Evolutionary conservation across 192 early-diverging fungal genomes (phyloP).

Genomic region (Gigaspora rosea): DNA sequence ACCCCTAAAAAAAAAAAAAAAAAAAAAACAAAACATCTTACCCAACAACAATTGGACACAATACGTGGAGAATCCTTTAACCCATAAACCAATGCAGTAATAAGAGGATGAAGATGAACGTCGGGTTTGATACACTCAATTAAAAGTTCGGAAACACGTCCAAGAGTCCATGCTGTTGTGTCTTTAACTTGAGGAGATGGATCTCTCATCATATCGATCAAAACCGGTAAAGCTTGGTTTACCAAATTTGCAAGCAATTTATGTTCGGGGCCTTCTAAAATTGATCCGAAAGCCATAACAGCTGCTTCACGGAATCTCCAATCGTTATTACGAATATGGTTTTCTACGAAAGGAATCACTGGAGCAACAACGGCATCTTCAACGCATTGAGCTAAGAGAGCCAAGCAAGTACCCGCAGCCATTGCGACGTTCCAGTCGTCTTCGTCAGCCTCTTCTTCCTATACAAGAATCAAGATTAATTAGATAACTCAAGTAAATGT

Average conservation of each 20-base stretch:
- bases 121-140: slow-evolving; percentile 75
- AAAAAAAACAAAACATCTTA: slow-evolving; percentile 30
- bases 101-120: slow-evolving; percentile 67
- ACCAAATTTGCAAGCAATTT: slow-evolving; percentile 68
- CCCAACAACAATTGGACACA: slow-evolving; percentile 94
- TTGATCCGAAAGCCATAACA: slow-evolving; percentile 98
- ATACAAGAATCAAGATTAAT: not conserved
- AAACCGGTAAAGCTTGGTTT: slow-evolving; percentile 81
- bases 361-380: slow-evolving; percentile 77
- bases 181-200: slow-evolving; percentile 90
- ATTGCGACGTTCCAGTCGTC: slow-evolving; percentile 99
- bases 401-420: slow-evolving; percentile 95
- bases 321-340: slow-evolving; percentile 78
- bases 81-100: slow-evolving; percentile 78
- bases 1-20: not conserved
- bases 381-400: slow-evolving; percentile 84
- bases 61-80: slow-evolving; percentile 87
- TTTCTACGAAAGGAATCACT: slow-evolving; percentile 89
- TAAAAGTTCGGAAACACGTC: slow-evolving; percentile 87
- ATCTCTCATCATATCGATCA: slow-evolving; percentile 91
- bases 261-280: slow-evolving; percentile 88
- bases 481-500: slow-evolving; percentile 2
- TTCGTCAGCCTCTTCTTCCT: slow-evolving; percentile 97
- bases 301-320: slow-evolving; percentile 97
- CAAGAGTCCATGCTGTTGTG: slow-evolving; percentile 97